These are phyloP conservation scores for Cornus controversa DNA, from an alignment of 148 eudicot genomes.

Conservation along the genomic window DNA sequence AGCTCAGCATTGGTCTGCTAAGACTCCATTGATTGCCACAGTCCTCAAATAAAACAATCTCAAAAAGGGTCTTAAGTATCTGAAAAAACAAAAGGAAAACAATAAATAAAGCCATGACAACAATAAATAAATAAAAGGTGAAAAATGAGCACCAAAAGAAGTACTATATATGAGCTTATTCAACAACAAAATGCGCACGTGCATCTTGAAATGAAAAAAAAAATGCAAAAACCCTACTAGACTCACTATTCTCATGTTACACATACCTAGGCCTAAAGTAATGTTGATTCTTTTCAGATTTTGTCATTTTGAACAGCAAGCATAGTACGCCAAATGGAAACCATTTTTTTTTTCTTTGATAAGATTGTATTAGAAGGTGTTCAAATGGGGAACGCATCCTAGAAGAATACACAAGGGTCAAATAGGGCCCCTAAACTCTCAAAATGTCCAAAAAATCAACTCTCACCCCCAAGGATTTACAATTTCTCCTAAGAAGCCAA, in stretches of 20 bases:
- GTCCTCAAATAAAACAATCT: conserved; percentile 88
- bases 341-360: too few species aligned
- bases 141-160: background rate
- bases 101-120: background rate
- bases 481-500: too few species aligned
- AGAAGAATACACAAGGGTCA: too few species aligned
- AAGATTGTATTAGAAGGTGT: too few species aligned
- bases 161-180: background rate
- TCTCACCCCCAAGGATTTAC: too few species aligned
- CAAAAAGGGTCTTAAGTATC: conserved; percentile 89
- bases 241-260: background rate
- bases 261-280: background rate
- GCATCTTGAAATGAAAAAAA: background rate
- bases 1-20: conserved; percentile 92
- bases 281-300: too few species aligned
- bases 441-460: too few species aligned
- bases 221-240: background rate
- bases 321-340: too few species aligned
- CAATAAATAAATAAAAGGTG: background rate
- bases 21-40: conserved; percentile 94
- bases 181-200: too few species aligned
- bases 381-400: too few species aligned
- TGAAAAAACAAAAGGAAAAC: conserved; percentile 26
- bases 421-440: too few species aligned
- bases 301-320: too few species aligned